phyloP scores from a whole-genome alignment of 176 grass and related monocot species.

The Ensete glaucum region DNA sequence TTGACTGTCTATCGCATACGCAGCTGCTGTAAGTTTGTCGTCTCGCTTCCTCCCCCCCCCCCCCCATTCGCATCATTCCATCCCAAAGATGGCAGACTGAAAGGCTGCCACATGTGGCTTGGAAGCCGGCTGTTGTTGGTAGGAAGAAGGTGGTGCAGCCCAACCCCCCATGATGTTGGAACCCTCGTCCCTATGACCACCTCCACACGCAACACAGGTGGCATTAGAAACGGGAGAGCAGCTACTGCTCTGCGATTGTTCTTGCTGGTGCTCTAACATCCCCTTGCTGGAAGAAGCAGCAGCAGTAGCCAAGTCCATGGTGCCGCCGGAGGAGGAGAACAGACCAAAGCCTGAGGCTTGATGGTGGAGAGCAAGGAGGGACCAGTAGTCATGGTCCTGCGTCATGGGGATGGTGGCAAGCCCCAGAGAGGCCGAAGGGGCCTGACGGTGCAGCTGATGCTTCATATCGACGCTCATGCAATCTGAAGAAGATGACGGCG shows the following conservation, averaged over 20 bases:
- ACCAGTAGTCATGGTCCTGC: conserved; percentile 63
- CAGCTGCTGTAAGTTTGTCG: no score
- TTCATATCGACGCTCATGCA: conserved; percentile 19
- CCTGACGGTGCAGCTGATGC: conserved; percentile 9
- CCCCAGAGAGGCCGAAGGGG: conserved; percentile 5
- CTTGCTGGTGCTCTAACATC: not conserved
- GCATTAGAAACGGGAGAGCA: conserved; percentile 31
- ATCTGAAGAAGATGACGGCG: conserved; percentile 26
- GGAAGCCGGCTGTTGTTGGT: conserved; percentile 21
- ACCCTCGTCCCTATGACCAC: conserved; percentile 29
- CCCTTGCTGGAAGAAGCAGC: not conserved
- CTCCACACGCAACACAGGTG: conserved; percentile 30
- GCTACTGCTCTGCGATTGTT: conserved; percentile 24
- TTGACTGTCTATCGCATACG: no score
- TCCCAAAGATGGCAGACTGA: conserved; percentile 87
- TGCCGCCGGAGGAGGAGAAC: conserved; percentile 42
- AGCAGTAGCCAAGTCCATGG: conserved; percentile 35
- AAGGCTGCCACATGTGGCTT: conserved; percentile 64
- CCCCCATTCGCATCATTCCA: conserved; percentile 43
- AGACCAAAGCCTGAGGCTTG: conserved; percentile 49
- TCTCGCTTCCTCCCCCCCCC: no score
- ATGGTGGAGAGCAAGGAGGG: conserved; percentile 56
- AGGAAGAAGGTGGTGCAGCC: conserved; percentile 45
- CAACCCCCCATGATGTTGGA: conserved; percentile 4
- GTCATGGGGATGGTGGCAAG: conserved; percentile 30